Base-by-base conservation (phyloP, 306 rosid genomes). In the Lupinus albus region DNA sequence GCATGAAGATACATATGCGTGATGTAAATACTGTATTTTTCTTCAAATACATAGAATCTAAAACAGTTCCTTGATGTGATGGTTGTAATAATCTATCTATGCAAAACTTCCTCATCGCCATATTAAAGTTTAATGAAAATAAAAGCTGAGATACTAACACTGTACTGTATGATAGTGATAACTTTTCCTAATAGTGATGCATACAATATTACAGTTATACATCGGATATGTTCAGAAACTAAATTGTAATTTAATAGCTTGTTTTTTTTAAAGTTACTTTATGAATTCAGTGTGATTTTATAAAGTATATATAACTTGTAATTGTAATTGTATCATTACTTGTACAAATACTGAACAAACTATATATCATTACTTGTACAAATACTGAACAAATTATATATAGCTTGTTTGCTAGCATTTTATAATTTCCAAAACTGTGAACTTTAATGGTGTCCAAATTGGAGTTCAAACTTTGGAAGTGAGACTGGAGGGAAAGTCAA, bases 31-130 rank as follows among this genome's bases (percentile, higher is more conserved):
- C 28, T 41, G 5, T 38, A 32, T 52, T 36, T 50, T 18, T 51
- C 38, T 62, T 67, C 11, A 36, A 52, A 53, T 39, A n/a, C 14
- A 12, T 52, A 53, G 63, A n/a, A n/a, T 53, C 63, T 68, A 25
- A n/a, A 39, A 68, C 53, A 68, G 63, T 68, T 25, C 5, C 15
- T 68, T 52, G 63, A 68, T 53, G 64, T 53, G 63, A 68, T 67
- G 51, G 41, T 52, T 21, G 6, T 39, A 8, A 67, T 67, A 67
- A 25, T 25, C 4, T 25, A 66, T 50, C 36, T 65, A 16, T 65
- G 4, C 62, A 20, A n/a, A 67, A 67, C 25, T 53, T 67, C 25
- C 21, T 52, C 25, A 38, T 17, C 35, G 33, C 15, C 7, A 65
- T 25, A 7, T 30, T 32, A 33, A 16, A 11, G 47, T 11, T 49